Base-by-base conservation (phyloP, 2,329 filamentous ascomycete genomes). In the Ascochyta viciae-villosae region DNA sequence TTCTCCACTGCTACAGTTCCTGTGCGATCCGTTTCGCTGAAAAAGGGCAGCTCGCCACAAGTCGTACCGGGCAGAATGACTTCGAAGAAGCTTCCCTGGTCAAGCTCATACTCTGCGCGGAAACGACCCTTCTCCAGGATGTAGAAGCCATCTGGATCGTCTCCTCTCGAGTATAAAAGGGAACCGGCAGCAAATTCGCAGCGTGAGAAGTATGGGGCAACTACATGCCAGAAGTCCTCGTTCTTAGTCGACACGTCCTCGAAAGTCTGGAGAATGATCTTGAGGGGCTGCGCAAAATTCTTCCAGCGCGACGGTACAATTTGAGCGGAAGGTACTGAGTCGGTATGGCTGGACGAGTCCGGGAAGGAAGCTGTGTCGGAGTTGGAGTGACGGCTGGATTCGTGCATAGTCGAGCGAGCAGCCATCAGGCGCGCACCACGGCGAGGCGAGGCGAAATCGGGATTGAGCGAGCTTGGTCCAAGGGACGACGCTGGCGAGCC, bases 11-110 rank as follows among this genome's bases (percentile, higher is more conserved):
- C 82, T 10, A 96, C 92, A 0, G 90, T 96, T 1, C 92, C 92
- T 4, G 93, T 98, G 16, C 95, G 85, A 48, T 86, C 82, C 1
- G 94, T 98, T 69, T 96, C 91, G 3, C 89, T 92, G 78, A 99
- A 99, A 79, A 99, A 99, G 0, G 95, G 95, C 49, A 99, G 77
- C 78, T 99, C 95, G 33, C 95, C 95, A 66, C 94, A 98, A 0
- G 95, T 97, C 1, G 95, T 95, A 15, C 95, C 95, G 0, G 93
- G 91, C 1, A 97, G 89, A 50, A 98, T 97, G 68, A 91, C 91
- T 76, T 99, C 95, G 58, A 90, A 91, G 65, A 96, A 90, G 65
- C 84, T 85, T 0, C 95, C 95, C 72, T 98, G 95, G 1, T 95
- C 92, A 29, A 96, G 83, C 60, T 94, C 85, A 73, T 99, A 98